phyloP scores from a whole-genome alignment of 2,329 filamentous ascomycete species.

The Fusarium subtropicale region DNA sequence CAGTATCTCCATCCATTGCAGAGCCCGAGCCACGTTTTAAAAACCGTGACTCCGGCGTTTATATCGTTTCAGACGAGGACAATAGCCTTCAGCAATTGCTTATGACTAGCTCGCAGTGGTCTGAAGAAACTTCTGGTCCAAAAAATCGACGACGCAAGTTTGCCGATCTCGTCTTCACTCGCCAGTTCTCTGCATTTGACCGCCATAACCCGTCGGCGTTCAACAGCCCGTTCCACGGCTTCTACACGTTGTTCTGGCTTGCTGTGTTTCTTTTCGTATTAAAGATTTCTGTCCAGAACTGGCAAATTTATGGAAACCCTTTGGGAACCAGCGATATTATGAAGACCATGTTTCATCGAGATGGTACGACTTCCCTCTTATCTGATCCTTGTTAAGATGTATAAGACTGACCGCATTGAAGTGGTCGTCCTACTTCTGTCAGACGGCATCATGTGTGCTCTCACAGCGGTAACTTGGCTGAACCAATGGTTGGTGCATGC shows the following conservation, averaged over 20 bases:
- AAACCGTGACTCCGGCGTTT: constrained; percentile 42
- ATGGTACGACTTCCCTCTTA: constrained; percentile 51
- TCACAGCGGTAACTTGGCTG: constrained; percentile 73
- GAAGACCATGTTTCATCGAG: constrained; percentile 70
- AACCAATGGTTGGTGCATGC: constrained; percentile 71
- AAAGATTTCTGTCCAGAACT: constrained; percentile 76
- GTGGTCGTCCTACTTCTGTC: constrained; percentile 68
- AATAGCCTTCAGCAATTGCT: constrained; percentile 48
- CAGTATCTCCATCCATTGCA: constrained; percentile 26
- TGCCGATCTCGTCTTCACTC: constrained; percentile 73
- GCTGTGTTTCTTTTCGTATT: constrained; percentile 73
- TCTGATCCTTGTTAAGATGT: too few species aligned
- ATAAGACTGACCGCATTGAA: constrained; percentile 37
- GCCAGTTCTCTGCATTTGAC: constrained; percentile 80
- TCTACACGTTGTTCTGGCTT: constrained; percentile 84
- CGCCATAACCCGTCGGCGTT: constrained; percentile 73
- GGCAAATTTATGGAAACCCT: constrained; percentile 73
- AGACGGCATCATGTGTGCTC: constrained; percentile 75
- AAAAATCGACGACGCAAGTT: constrained; percentile 49
- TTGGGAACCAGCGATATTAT: constrained; percentile 79
- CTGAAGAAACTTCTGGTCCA: constrained; percentile 34
- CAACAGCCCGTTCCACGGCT: constrained; percentile 80
- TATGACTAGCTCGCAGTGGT: constrained; percentile 40
- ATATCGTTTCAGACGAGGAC: constrained; percentile 48
- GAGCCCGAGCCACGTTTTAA: constrained; percentile 30